Base-by-base conservation (phyloP, 2,329 filamentous ascomycete genomes). In the Neodidymelliopsis sp. region DNA sequence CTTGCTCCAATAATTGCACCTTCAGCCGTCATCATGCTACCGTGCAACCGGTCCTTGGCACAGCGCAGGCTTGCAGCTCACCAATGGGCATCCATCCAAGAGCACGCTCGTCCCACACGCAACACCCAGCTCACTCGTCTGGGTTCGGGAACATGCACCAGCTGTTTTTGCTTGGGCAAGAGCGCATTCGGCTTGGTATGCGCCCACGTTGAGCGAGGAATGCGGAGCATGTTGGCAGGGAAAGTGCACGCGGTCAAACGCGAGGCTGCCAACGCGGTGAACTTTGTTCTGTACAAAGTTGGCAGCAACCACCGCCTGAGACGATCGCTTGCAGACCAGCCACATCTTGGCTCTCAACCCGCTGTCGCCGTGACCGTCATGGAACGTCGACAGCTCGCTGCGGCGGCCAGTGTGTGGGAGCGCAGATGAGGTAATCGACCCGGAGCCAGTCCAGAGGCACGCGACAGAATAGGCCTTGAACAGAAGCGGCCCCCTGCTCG, bases 381-480 rank as follows among this genome's bases (percentile, higher is more conserved):
- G 66, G 58, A 61, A 65, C 60, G 49, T 60, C 65, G 66, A 63
- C 61, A 69, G 62, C 48, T 64, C 51, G 56, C 56, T 64, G 65
- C 60, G 57, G 59, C 59, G 49, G 57, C 58, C 46, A 59, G 56
- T 29, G 60, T 54, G 52, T 60, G 58, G 50, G 49, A 54, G 54
- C 42, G 54, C 54, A 41, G 56, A 59, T 62, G 59, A 64, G 60
- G 57, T 63, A 65, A 62, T 63, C 47, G 19, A 43, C 34, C 10
- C 25, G 40, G 23, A 44, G 30, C 47, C 47, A 50, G 35, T 45
- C n/a, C 16, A 50, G 23, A 50, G 35, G 58, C 49, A 52, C 51
- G 50, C 49, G 54, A 62, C 62, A 28, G 48, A 64, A 52, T 46
- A 49, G 50, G 62, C 62, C 55, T 60, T 54, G 56, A 59, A 60